Evolutionary conservation across 352 stramenopile species (phyloP).

Genomic region (Globisporangium megalacanthum): DNA sequence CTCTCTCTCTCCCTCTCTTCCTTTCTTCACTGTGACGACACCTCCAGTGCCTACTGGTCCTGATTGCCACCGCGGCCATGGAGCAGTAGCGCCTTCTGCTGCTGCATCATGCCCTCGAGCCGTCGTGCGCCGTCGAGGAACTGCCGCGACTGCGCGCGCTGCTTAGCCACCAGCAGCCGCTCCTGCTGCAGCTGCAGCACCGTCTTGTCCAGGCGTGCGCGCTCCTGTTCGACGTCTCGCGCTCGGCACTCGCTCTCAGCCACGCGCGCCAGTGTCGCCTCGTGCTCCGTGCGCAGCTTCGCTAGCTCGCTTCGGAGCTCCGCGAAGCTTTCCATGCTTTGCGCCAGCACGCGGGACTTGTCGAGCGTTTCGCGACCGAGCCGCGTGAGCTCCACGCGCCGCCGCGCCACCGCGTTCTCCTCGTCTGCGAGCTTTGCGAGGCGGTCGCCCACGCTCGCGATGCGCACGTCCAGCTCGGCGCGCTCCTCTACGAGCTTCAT

Average conservation of each 20-base stretch:
- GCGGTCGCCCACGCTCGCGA: constrained; percentile 46
- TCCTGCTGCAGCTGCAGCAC: constrained; percentile 61
- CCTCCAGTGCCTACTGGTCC: not conserved
- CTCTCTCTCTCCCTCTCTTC: too few species aligned
- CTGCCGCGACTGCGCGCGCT: constrained; percentile 70
- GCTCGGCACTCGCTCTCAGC: constrained; percentile 27
- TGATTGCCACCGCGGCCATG: constrained; percentile 5
- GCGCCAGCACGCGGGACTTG: constrained; percentile 39
- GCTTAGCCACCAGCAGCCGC: constrained; percentile 57
- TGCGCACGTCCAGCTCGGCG: constrained; percentile 39
- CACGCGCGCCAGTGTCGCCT: constrained; percentile 24
- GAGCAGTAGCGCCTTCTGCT: constrained; percentile 31
- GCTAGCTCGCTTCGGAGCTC: constrained; percentile 35
- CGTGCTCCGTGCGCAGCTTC: constrained; percentile 32
- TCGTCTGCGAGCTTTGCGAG: constrained; percentile 38
- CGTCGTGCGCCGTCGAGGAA: constrained; percentile 66
- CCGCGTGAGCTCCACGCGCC: constrained; percentile 44
- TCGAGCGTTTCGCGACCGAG: constrained; percentile 65
- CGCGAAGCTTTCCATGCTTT: constrained; percentile 27
- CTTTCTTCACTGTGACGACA: too few species aligned
- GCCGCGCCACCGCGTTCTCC: constrained; percentile 37
- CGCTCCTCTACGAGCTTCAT: constrained; percentile 61
- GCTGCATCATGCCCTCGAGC: constrained; percentile 55
- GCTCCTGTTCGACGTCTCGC: constrained; percentile 35
- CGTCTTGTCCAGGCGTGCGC: constrained; percentile 43